Base-by-base conservation (phyloP, 1,284 basidiomycete species). In the Hypsizygus ulmarius region DNA sequence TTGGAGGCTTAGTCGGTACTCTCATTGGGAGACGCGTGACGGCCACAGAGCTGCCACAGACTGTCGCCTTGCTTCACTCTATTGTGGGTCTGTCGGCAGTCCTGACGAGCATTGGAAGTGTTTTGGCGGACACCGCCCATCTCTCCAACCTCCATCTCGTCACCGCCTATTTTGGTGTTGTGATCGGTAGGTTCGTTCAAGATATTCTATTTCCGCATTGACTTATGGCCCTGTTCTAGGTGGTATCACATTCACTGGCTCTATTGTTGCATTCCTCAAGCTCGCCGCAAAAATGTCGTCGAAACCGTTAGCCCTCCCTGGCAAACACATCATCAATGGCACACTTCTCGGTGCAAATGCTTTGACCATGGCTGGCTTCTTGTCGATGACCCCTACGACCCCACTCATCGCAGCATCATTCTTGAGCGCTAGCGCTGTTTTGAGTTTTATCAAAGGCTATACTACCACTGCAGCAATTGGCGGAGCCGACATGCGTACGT, bases 71-170 rank as follows among this genome's bases (percentile, higher is more conserved):
- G 52, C 63, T 76, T 34, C 89, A 92, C 62, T 88, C 85, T 28
- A 90, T 91, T 14, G 90, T 93, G 39, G 90, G 90, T 66, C 76
- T 93, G 15, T 90, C 90, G 1, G 90, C 90, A 1, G 89, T 93
- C 25, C 71, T 93, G 60, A 93, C 90, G 10, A 88, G 84, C 43
- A 84, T 91, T 27, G 90, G 72, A 6, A 89, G 86, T 59, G 89
- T 93, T 5, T 68, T 93, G 16, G 77, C 79, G 9, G 81, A 88
- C 52, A 70, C 78, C 19, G 71, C 74, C 9, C 84, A 88, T 60
- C 68, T 82, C 14, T 78, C 83, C 2, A 83, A 74, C 2, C 70
- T 93, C 27, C 90, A 92, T 61, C 73, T 88, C 45, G 80, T 89
- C 18, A 88, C 89, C 0, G 90, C 90, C 1, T 91, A 93, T 63